These are phyloP conservation scores for Closterium sp. DNA, from an alignment of 139 green algal genomes.

Conservation along the genomic window DNA sequence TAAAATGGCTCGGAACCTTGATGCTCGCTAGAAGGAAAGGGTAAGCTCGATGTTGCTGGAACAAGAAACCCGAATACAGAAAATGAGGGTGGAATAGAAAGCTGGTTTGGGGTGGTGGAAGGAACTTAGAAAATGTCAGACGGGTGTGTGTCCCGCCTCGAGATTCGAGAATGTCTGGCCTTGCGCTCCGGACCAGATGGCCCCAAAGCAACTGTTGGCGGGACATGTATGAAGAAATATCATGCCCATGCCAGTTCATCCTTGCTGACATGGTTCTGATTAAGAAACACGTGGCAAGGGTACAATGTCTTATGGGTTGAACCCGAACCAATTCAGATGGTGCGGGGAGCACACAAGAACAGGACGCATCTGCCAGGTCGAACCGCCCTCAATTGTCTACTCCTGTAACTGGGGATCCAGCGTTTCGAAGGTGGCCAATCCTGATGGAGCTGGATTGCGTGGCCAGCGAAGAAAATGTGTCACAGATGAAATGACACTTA, in stretches of 20 bases:
- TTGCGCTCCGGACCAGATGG: too few relatives aligned
- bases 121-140: background rate
- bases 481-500: background rate
- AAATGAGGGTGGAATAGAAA: too few relatives aligned
- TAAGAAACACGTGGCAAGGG: background rate
- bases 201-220: background rate
- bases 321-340: too few relatives aligned
- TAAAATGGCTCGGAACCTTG: background rate
- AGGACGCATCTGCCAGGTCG: too few relatives aligned
- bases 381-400: too few relatives aligned
- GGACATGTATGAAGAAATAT: background rate
- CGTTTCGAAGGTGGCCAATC: background rate
- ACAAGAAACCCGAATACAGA: too few relatives aligned
- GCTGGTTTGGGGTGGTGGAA: background rate
- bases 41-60: too few relatives aligned
- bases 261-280: background rate
- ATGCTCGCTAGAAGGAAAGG: background rate
- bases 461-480: background rate
- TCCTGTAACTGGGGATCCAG: too few relatives aligned
- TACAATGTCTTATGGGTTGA: background rate
- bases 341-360: too few relatives aligned
- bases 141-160: too few relatives aligned
- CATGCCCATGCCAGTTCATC: background rate
- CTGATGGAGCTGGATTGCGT: background rate
- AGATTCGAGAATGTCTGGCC: too few relatives aligned